These are phyloP conservation scores for Podila horticola DNA, from an alignment of 192 early-diverging fungal species.

Conservation along the genomic window DNA sequence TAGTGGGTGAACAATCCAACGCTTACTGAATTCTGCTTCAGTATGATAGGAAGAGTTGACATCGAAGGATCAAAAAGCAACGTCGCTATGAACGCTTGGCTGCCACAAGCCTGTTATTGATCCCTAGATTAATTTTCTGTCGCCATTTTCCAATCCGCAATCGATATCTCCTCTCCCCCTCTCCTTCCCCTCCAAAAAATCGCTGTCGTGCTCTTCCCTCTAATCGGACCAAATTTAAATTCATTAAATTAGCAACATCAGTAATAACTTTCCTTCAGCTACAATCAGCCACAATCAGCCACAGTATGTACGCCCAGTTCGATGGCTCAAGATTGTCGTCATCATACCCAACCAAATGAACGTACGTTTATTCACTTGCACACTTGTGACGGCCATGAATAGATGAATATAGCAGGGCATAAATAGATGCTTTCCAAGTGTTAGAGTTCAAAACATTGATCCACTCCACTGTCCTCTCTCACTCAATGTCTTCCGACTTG, in stretches of 20 bases:
- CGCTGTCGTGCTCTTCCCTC: no score
- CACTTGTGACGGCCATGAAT: neutral
- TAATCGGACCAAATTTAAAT: no score
- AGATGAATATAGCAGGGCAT: neutral
- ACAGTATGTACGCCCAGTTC: conserved; percentile 1
- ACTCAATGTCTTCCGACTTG: neutral
- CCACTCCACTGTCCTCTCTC: conserved; percentile 2
- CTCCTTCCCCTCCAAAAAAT: no score
- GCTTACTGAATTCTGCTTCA: conserved; percentile 87
- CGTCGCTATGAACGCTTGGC: conserved; percentile 87
- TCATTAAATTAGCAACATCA: no score
- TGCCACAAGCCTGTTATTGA: conserved; percentile 70
- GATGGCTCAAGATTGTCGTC: neutral
- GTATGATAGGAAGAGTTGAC: conserved; percentile 89
- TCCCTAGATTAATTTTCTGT: no score
- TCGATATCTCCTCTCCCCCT: no score
- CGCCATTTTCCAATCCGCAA: no score
- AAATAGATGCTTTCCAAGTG: neutral
- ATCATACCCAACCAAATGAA: neutral
- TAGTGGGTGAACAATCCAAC: conserved; percentile 89
- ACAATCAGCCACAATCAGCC: neutral
- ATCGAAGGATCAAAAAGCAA: conserved; percentile 90
- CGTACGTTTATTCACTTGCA: neutral
- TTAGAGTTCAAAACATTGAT: neutral
- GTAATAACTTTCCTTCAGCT: no score